A percentile compares a stretch with the other conserved stretches of the same genome.
Conservation (phyloP, 148 eudicot species). For the Pouteria glomerata region DNA sequence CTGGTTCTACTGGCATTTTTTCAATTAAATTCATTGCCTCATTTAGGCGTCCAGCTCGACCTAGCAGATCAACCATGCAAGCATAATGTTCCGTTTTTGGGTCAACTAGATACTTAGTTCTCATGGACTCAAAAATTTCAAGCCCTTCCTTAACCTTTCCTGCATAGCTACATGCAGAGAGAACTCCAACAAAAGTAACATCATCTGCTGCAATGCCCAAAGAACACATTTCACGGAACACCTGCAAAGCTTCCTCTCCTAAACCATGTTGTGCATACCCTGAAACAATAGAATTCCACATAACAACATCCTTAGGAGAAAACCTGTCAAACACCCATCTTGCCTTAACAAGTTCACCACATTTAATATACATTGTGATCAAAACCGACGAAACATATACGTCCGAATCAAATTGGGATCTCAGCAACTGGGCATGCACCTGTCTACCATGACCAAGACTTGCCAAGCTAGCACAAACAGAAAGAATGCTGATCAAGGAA, state of each 20-base stretch:
- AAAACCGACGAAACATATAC: constrained; percentile 40
- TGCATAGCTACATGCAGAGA: constrained; percentile 46
- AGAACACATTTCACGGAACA: constrained; percentile 30
- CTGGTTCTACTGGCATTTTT: constrained; percentile 36
- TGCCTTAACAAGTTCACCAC: constrained; percentile 48
- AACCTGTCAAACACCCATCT: constrained; percentile 34
- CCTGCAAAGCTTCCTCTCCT: constrained; percentile 14
- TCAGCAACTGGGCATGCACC: constrained; percentile 38
- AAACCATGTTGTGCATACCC: constrained; percentile 28
- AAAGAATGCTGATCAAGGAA: constrained; percentile 38
- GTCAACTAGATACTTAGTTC: constrained; percentile 28
- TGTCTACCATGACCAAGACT: constrained; percentile 46
- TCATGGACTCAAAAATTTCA: constrained; percentile 35
- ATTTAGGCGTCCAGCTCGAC: constrained; percentile 41
- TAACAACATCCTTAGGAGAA: constrained; percentile 34
- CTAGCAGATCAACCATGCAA: constrained; percentile 54
- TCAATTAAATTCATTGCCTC: constrained; percentile 42
- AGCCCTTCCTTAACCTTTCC: constrained; percentile 48
- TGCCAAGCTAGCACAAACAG: constrained; percentile 42
- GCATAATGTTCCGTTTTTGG: constrained; percentile 44
- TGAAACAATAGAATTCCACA: constrained; percentile 52
- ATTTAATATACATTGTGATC: constrained; percentile 43
- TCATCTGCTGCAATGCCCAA: constrained; percentile 32
- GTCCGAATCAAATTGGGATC: constrained; percentile 31
- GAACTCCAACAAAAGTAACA: constrained; percentile 47